Percentiles rank a stretch among this genome's conserved stretches.
These are phyloP conservation scores for Epithele typhae DNA, from an alignment of 768 basidiomycete species.

Conservation along the genomic window DNA sequence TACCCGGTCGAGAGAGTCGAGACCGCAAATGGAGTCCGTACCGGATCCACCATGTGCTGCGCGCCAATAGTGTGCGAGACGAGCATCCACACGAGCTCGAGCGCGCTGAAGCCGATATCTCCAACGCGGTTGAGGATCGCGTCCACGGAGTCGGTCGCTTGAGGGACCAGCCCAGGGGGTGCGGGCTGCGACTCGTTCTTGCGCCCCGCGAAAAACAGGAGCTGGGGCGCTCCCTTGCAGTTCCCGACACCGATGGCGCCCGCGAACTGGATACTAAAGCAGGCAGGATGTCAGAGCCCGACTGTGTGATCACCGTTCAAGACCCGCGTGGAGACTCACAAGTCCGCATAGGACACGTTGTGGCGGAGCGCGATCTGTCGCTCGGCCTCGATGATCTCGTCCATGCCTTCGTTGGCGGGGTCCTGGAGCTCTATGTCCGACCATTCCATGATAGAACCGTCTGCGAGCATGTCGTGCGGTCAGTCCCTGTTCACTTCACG, in stretches of 20 bases:
- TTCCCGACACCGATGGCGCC: conserved; percentile 22
- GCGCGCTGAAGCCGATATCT: conserved; percentile 17
- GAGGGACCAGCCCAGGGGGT: conserved; percentile 19
- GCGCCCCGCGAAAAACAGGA: conserved; percentile 19
- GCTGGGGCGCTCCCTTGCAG: conserved; percentile 18
- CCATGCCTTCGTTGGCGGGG: conserved; percentile 21
- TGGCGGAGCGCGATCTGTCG: conserved; percentile 11
- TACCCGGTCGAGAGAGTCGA: too few species aligned
- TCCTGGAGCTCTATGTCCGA: conserved; percentile 12
- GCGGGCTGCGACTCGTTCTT: conserved; percentile 16
- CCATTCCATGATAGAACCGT: conserved; percentile 19
- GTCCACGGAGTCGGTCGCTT: conserved; percentile 21
- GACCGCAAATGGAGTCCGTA: too few species aligned
- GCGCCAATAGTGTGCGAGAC: conserved; percentile 18
- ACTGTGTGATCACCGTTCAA: conserved; percentile 11
- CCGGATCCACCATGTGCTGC: conserved; percentile 13
- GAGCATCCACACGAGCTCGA: conserved; percentile 18
- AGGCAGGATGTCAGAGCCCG: neutral
- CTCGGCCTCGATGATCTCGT: conserved; percentile 15
- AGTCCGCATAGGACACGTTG: conserved; percentile 14
- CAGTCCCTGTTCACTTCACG: too few species aligned
- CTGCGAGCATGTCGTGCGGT: conserved; percentile 1
- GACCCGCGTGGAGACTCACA: conserved; percentile 11
- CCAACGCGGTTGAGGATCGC: conserved; percentile 14
- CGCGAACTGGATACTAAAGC: conserved; percentile 23